Percentiles rank a stretch among this genome's conserved stretches.
Evolutionary conservation across 306 rosid genomes (phyloP).

Genomic region (Calophaca sinica): DNA sequence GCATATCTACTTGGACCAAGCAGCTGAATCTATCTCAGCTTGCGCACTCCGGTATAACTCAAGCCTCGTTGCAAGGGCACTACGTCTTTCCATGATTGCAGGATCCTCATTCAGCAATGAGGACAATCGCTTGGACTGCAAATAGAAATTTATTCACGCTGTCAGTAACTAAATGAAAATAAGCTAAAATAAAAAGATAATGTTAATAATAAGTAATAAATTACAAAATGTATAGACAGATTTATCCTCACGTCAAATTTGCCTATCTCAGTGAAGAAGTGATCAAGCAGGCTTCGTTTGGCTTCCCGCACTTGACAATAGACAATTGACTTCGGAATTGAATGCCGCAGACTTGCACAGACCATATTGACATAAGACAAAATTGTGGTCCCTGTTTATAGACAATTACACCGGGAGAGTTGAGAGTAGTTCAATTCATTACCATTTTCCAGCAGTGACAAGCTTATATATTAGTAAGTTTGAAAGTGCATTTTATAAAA

Average conservation of each 20-base stretch:
- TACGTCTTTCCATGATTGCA: conserved; percentile 85
- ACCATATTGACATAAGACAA: conserved; percentile 90
- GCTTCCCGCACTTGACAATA: conserved; percentile 96
- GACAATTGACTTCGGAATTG: conserved; percentile 86
- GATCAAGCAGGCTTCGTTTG: conserved; percentile 83
- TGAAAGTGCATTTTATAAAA: neutral
- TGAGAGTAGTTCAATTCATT: conserved; percentile 15
- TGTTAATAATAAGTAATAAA: neutral
- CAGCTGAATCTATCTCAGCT: conserved; percentile 85
- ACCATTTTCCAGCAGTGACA: neutral
- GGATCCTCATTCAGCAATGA: conserved; percentile 93
- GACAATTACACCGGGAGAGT: neutral
- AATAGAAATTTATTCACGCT: conserved; percentile 1
- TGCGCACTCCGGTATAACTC: conserved; percentile 92
- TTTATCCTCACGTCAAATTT: conserved; percentile 70
- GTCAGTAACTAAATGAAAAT: conserved; percentile 5
- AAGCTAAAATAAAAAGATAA: neutral
- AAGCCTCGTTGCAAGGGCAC: conserved; percentile 79
- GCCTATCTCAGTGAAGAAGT: conserved; percentile 82
- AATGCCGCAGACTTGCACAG: conserved; percentile 76
- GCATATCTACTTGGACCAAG: conserved; percentile 83
- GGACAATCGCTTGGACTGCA: conserved; percentile 76
- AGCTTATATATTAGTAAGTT: neutral
- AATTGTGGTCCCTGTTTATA: conserved; percentile 71
- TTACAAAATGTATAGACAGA: neutral